Evolutionary conservation across 371 early-diverging fungal genomes (phyloP).

Genomic region (Mucor velutinosus): DNA sequence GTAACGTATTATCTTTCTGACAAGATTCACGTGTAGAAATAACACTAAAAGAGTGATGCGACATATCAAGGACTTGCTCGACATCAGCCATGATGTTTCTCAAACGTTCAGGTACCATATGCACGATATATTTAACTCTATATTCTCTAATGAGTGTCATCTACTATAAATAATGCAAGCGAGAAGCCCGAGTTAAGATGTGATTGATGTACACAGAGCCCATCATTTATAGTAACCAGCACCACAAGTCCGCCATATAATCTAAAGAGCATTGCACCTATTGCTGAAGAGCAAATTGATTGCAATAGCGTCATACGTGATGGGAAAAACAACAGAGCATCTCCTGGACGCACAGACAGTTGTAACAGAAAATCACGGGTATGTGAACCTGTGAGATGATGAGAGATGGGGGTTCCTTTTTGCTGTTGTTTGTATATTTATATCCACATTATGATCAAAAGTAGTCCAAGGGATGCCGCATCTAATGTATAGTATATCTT

Average conservation of each 20-base stretch:
- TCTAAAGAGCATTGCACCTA: neutral
- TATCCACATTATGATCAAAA: too few relatives aligned
- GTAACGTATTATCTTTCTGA: too few relatives aligned
- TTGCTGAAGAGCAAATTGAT: neutral
- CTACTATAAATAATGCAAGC: neutral
- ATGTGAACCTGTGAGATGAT: neutral
- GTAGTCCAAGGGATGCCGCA: too few relatives aligned
- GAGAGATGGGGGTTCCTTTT: neutral
- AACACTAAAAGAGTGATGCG: too few relatives aligned
- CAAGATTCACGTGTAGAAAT: too few relatives aligned
- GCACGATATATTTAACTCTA: too few relatives aligned
- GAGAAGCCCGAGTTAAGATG: neutral
- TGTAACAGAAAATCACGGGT: constrained; percentile 7
- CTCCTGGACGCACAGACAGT: constrained; percentile 13
- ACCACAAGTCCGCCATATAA: neutral
- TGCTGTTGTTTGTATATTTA: too few relatives aligned
- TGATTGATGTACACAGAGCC: neutral
- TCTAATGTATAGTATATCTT: neutral
- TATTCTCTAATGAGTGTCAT: neutral
- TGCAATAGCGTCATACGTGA: neutral
- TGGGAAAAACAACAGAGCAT: neutral
- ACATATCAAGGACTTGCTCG: neutral
- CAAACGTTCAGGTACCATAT: neutral
- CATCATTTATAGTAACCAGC: neutral
- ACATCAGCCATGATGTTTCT: neutral